These are phyloP conservation scores for Escovopsis weberi DNA, from an alignment of 2,329 filamentous ascomycete genomes.

Conservation along the genomic window DNA sequence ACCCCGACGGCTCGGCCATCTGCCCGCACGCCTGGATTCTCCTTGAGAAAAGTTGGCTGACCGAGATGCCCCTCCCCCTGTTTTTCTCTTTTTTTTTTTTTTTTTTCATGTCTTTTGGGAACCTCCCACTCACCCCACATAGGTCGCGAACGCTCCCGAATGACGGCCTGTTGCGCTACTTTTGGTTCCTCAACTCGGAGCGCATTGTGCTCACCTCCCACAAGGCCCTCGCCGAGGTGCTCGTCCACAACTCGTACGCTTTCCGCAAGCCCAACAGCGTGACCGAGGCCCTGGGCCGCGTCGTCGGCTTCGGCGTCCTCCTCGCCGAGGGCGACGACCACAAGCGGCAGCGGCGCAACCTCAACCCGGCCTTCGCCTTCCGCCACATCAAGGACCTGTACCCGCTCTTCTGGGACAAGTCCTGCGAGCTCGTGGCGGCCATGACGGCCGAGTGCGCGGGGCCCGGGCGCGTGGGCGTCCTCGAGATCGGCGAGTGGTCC, in stretches of 20 bases:
- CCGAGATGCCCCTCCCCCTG: not conserved
- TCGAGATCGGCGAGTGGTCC: slow-evolving; percentile 49
- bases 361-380: slow-evolving; percentile 75
- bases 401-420: slow-evolving; percentile 70
- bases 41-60: not conserved
- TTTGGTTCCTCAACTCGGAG: slow-evolving; percentile 46
- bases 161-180: slow-evolving; percentile 54
- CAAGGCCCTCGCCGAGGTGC: slow-evolving; percentile 54
- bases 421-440: slow-evolving; percentile 47
- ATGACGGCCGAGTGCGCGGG: slow-evolving; percentile 31
- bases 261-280: slow-evolving; percentile 49
- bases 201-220: slow-evolving; percentile 46
- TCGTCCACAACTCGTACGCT: slow-evolving; percentile 54
- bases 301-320: slow-evolving; percentile 58
- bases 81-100: not conserved
- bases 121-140: no score
- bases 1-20: no score
- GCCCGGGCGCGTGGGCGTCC: slow-evolving; percentile 21
- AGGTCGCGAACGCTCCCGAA: slow-evolving; percentile 34
- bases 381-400: slow-evolving; percentile 76
- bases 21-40: no score
- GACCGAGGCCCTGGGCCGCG: slow-evolving; percentile 39
- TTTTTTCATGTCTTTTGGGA: no score
- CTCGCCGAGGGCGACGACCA: slow-evolving; percentile 87
- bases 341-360: slow-evolving; percentile 62